phyloP scores from a whole-genome alignment of 441 rosid species.

The Erysimum cheiri region DNA sequence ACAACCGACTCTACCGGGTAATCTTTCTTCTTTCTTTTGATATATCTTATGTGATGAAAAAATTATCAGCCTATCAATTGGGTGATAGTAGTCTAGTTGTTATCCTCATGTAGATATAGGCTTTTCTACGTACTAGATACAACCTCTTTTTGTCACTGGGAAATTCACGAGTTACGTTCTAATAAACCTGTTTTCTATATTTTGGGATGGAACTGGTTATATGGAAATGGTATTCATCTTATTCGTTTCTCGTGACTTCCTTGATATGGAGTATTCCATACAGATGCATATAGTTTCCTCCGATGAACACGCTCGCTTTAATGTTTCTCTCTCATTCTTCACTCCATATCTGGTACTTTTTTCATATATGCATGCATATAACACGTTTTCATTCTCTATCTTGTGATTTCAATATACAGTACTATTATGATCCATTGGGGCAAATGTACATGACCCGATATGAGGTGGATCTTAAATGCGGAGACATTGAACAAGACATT shows the following conservation, averaged over 20 bases:
- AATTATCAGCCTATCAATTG: not conserved
- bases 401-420: constrained; percentile 25
- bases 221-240: too few relatives aligned
- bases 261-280: too few relatives aligned
- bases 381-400: not conserved
- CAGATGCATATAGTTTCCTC: not conserved
- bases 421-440: constrained; percentile 34
- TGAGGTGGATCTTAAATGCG: constrained; percentile 3
- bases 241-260: too few relatives aligned
- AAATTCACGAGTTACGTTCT: not conserved
- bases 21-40: not conserved
- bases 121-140: too few relatives aligned
- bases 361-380: not conserved
- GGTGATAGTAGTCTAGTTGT: not conserved
- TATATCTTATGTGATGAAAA: not conserved
- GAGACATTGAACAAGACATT: not conserved
- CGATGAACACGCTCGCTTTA: too few relatives aligned
- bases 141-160: not conserved
- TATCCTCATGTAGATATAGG: not conserved
- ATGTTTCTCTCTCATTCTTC: not conserved
- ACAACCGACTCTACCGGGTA: constrained; percentile 30
- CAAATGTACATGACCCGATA: not conserved
- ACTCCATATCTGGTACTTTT: not conserved
- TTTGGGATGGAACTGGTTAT: too few relatives aligned
- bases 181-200: too few relatives aligned